Percentiles rank a stretch among this genome's conserved stretches.
Conservation (phyloP, 1,139 yeast genomes). For the Suhomyces chickasaworum region DNA sequence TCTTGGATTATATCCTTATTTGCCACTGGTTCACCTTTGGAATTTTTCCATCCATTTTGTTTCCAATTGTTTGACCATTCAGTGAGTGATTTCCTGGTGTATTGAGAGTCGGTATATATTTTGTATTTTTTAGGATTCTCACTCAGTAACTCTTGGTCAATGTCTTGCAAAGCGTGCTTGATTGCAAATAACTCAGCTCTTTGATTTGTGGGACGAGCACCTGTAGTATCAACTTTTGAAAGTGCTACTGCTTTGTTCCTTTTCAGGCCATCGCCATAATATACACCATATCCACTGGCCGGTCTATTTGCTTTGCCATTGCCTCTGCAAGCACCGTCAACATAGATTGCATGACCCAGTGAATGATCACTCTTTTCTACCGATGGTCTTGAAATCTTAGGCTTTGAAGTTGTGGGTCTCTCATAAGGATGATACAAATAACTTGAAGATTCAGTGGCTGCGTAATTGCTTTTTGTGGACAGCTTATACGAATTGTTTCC, state of each 20-base stretch:
- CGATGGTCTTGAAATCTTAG: too few relatives aligned
- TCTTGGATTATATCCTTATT: conserved; percentile 53
- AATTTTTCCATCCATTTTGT: conserved; percentile 52
- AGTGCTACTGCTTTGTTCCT: conserved; percentile 59
- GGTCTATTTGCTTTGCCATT: conserved; percentile 55
- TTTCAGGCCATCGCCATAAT: conserved; percentile 56
- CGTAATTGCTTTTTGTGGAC: neutral
- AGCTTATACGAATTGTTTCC: neutral
- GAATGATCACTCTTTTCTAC: neutral
- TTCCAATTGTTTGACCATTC: conserved; percentile 58
- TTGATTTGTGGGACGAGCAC: conserved; percentile 65
- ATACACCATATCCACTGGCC: conserved; percentile 68
- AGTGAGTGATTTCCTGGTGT: conserved; percentile 50
- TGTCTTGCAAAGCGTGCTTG: conserved; percentile 50
- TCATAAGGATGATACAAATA: neutral
- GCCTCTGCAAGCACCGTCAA: conserved; percentile 71
- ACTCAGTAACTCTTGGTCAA: conserved; percentile 26
- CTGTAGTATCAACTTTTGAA: conserved; percentile 26
- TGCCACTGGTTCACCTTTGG: conserved; percentile 46
- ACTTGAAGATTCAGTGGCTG: neutral
- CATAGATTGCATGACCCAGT: conserved; percentile 32
- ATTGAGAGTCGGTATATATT: conserved; percentile 61
- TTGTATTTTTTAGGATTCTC: conserved; percentile 23
- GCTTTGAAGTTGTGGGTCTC: neutral
- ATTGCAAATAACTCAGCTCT: conserved; percentile 79